Evolutionary conservation across 441 rosid genomes (phyloP).

Genomic region (Sinapis alba): DNA sequence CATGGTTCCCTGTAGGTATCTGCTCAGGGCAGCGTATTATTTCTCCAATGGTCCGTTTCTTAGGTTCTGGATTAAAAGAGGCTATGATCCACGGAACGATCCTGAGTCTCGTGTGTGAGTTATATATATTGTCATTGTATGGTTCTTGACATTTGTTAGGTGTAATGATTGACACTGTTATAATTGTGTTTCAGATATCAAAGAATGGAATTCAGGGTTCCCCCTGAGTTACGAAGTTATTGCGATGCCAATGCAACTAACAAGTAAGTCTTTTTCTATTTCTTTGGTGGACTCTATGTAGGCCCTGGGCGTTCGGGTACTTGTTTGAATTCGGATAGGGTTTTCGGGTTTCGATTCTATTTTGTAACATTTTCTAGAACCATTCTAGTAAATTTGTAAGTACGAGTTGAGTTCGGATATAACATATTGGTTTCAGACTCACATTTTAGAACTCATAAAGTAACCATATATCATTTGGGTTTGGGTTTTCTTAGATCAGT

Average conservation of each 20-base stretch:
- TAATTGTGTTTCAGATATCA: constrained; percentile 69
- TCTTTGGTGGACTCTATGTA: neutral
- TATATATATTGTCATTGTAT: neutral
- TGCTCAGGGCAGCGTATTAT: constrained; percentile 89
- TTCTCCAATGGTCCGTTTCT: constrained; percentile 89
- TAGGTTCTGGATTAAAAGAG: constrained; percentile 95
- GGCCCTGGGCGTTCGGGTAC: too few species aligned
- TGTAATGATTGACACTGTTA: constrained; percentile 4
- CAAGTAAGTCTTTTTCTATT: constrained; percentile 50
- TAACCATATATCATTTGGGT: too few species aligned
- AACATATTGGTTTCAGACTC: too few species aligned
- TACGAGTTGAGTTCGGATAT: too few species aligned
- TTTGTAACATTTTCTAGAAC: too few species aligned
- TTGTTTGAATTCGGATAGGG: too few species aligned
- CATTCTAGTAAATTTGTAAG: too few species aligned
- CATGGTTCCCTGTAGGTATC: constrained; percentile 57
- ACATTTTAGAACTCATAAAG: too few species aligned
- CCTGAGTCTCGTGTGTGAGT: constrained; percentile 95
- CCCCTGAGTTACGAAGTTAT: constrained; percentile 67
- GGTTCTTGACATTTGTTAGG: neutral
- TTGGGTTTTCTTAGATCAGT: too few species aligned
- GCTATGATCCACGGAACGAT: constrained; percentile 96
- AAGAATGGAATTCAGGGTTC: constrained; percentile 92
- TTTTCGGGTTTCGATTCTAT: too few species aligned
- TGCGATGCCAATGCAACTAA: constrained; percentile 56